Evolutionary conservation across 164 flowering plant genomes (phyloP).

Genomic region (Santalum album): DNA sequence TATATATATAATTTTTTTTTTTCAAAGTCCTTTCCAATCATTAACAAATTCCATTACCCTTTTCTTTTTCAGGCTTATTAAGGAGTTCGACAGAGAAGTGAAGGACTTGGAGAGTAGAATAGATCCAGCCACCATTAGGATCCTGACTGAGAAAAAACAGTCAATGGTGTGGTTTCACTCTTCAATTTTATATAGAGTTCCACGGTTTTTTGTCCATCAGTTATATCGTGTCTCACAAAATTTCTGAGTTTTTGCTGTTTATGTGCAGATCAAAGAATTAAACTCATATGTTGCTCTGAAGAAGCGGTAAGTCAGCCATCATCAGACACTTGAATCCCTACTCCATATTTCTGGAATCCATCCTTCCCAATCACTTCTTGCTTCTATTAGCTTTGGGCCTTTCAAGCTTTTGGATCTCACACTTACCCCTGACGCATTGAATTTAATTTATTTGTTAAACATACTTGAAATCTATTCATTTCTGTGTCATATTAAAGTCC

Average conservation of each 20-base stretch:
- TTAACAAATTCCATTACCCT: background rate
- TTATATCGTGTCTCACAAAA: background rate
- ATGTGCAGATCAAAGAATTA: constrained; percentile 5
- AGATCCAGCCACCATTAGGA: background rate
- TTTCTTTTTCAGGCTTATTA: background rate
- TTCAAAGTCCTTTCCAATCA: background rate
- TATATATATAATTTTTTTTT: too few relatives aligned
- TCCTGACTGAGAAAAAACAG: background rate
- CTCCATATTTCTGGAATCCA: too few relatives aligned
- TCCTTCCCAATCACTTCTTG: too few relatives aligned
- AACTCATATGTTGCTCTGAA: constrained; percentile 3
- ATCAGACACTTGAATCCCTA: too few relatives aligned
- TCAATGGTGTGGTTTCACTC: background rate
- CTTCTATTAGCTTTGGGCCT: too few relatives aligned
- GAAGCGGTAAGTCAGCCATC: background rate
- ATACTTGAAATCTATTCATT: too few relatives aligned
- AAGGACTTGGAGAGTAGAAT: constrained; percentile 2
- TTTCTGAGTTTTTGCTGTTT: background rate
- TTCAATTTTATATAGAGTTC: background rate
- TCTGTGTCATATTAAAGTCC: too few relatives aligned
- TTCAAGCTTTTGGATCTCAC: too few relatives aligned
- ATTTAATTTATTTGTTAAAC: too few relatives aligned
- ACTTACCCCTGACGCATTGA: too few relatives aligned
- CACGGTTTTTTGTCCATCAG: background rate
- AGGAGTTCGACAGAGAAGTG: constrained; percentile 3